Percentiles rank a stretch among this genome's conserved stretches.
phyloP scores from a whole-genome alignment of 1,139 yeast species.

The Arxiozyma bovina region DNA sequence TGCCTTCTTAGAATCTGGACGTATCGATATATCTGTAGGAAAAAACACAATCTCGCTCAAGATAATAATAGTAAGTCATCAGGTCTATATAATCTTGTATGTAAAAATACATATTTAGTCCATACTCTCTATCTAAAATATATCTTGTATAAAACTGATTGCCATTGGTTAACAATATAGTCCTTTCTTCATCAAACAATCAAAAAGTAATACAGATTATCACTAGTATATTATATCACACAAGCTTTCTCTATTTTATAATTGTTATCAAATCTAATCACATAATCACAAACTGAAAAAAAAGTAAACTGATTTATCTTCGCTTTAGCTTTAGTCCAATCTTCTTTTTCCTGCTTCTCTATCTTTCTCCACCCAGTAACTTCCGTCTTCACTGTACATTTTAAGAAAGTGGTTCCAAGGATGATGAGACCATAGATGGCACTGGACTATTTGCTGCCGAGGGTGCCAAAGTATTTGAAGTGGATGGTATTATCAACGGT shows the following conservation, averaged over 20 bases:
- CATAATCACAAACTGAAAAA: neutral
- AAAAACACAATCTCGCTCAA: neutral
- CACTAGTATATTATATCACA: neutral
- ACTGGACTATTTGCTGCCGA: neutral
- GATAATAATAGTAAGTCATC: neutral
- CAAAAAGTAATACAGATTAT: neutral
- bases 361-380: neutral
- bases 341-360: neutral
- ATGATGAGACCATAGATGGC: neutral
- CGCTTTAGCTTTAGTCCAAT: neutral
- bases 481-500: constrained; percentile 2
- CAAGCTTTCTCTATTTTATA: neutral
- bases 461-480: neutral
- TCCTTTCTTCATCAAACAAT: neutral
- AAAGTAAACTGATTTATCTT: too few relatives aligned
- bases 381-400: neutral
- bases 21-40: too few relatives aligned
- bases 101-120: neutral
- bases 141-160: too few relatives aligned
- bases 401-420: neutral
- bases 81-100: neutral
- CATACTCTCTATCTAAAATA: neutral
- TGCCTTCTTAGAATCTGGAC: neutral
- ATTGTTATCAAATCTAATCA: too few relatives aligned
- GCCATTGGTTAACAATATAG: neutral